Percentiles rank a stretch among this genome's conserved stretches.
Evolutionary conservation across 768 basidiomycete species (phyloP).

Genomic region (Leccinum pellstonianum): DNA sequence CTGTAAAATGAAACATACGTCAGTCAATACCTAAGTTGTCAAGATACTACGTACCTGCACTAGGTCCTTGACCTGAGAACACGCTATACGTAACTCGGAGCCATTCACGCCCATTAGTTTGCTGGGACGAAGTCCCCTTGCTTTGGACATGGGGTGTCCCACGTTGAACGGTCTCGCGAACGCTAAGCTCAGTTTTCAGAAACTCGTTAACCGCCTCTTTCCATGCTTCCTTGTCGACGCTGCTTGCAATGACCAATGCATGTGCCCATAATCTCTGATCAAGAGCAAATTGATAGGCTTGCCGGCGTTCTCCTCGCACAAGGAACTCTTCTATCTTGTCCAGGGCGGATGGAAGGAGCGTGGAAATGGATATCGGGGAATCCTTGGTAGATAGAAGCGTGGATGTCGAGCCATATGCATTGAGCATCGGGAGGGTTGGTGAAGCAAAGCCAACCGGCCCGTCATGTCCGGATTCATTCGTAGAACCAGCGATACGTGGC

Average conservation of each 20-base stretch:
- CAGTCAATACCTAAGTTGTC: background rate
- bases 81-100: constrained; percentile 80
- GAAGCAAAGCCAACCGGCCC: constrained; percentile 18
- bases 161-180: constrained; percentile 30
- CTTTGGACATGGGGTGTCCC: constrained; percentile 16
- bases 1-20: constrained; percentile 37
- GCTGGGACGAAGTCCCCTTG: constrained; percentile 21
- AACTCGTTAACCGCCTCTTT: constrained; percentile 89
- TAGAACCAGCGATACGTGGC: constrained; percentile 45
- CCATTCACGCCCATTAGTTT: constrained; percentile 61
- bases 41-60: constrained; percentile 50
- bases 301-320: constrained; percentile 77
- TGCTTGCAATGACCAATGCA: constrained; percentile 91
- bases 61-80: constrained; percentile 79
- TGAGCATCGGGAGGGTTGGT: constrained; percentile 32
- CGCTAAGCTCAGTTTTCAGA: constrained; percentile 68
- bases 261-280: constrained; percentile 93
- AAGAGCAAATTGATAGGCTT: constrained; percentile 85
- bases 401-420: constrained; percentile 17
- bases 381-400: constrained; percentile 39
- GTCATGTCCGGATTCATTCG: constrained; percentile 23
- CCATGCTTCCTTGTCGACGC: constrained; percentile 92
- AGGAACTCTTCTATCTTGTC: constrained; percentile 80
- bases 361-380: constrained; percentile 54
- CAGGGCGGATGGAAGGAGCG: constrained; percentile 60